These are phyloP conservation scores for Xylaria intraflava DNA, from an alignment of 495 filamentous ascomycete species.

Conservation along the genomic window DNA sequence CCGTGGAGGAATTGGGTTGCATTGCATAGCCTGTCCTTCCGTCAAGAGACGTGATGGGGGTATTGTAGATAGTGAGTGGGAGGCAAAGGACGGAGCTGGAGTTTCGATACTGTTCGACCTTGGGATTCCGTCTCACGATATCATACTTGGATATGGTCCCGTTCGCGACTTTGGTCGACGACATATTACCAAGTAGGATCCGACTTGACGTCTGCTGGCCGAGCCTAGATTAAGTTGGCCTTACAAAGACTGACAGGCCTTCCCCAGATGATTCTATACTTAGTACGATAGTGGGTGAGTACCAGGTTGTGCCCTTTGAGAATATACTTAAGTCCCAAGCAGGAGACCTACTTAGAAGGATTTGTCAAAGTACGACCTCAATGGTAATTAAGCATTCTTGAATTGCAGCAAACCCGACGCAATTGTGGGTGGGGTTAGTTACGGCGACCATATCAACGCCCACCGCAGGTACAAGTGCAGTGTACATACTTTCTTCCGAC, in stretches of 20 bases:
- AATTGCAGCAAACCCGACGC: not conserved
- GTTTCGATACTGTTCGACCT: not conserved
- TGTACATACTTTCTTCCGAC: not conserved
- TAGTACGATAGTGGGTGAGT: slow-evolving; percentile 2
- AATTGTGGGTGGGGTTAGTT: not conserved
- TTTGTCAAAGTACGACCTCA: not conserved
- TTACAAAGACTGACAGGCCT: not conserved
- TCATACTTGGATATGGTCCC: not conserved
- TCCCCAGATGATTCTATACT: not conserved
- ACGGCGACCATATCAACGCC: not conserved
- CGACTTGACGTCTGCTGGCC: not conserved
- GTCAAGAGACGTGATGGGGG: slow-evolving; percentile 1
- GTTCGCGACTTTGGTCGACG: not conserved
- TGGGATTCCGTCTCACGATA: not conserved
- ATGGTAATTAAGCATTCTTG: slow-evolving; percentile 5
- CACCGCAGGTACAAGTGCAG: not conserved
- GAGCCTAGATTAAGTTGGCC: not conserved
- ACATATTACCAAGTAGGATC: not conserved
- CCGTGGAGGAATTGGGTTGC: slow-evolving; percentile 1
- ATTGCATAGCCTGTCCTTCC: slow-evolving; percentile 9
- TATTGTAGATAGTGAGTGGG: slow-evolving; percentile 1
- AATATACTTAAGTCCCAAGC: slow-evolving; percentile 4
- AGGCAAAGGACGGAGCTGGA: slow-evolving; percentile 2
- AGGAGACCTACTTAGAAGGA: too few relatives aligned
- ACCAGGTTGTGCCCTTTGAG: slow-evolving; percentile 7